Base-by-base conservation (phyloP, 2,329 filamentous ascomycete genomes). In the Rutstroemia sp. region DNA sequence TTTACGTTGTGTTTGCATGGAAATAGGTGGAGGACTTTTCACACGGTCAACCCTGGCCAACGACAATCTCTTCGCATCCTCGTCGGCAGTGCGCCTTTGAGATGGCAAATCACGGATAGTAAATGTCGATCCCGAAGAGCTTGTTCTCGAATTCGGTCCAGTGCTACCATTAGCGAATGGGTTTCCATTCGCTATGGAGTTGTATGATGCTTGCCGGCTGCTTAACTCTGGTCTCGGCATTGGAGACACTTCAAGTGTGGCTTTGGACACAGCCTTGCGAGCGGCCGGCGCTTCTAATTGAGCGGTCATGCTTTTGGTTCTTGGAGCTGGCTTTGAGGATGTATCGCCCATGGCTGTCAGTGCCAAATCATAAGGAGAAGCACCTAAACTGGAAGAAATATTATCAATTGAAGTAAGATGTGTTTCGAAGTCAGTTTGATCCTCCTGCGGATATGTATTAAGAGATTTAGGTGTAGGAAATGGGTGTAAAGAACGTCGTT, bases 301-400 rank as follows among this genome's bases (percentile, higher is more conserved):
- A 44, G 14, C 17, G 48, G 65, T 66, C 57, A 65, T 59, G 7
- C 61, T 63, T 54, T 60, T 63, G 19, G 63, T 55, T 51, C 60
- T 48, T 7, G 36, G 45, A 8, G 23, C 9, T 14, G n/a, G 23
- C n/a, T 21, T 48, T 3, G 38, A 19, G 12, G 48, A 17, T 38
- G 27, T 51, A 14, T 6, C 51, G n/a, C 38, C 44, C 25, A 38
- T 49, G 27, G 57, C 46, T 5, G 45, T 39, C 21, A 60, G 36
- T 46, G 58, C 63, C 5, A 60, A 39, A 34, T 67, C 63, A 52
- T 68, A 67, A 6, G 64, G 63, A 16, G 59, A 63, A 19, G 52
- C 59, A 1, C 66, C 64, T 2, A 68, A 48, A 14, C 62, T 61
- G 2, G 49, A 61, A 2, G 63, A 56, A 10, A 67, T 57, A 10